Conservation (phyloP, 352 stramenopile species). For the Pelagophyceae sp. region DNA sequence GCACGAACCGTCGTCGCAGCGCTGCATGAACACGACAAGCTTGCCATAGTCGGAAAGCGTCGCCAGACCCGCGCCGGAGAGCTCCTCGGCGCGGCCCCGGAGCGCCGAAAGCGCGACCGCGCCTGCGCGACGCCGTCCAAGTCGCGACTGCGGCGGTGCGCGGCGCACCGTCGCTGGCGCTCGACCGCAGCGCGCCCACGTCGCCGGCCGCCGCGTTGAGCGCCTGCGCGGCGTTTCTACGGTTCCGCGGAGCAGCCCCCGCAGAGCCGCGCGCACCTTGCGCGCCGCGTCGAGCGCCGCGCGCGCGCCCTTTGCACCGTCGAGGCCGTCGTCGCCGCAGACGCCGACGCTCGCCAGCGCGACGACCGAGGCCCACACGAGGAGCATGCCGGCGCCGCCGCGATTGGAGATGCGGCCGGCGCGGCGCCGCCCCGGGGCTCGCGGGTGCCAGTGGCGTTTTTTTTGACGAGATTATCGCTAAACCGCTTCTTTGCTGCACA, state of each 20-base stretch:
- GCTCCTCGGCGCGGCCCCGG: background rate
- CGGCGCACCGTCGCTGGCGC: background rate
- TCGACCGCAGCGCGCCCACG: background rate
- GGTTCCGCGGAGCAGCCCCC: background rate
- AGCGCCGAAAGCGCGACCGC: background rate
- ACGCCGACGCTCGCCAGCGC: background rate
- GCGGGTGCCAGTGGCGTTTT: too few relatives aligned
- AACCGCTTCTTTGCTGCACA: too few relatives aligned
- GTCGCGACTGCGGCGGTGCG: background rate
- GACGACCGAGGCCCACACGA: too few relatives aligned
- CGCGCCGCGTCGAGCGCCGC: background rate
- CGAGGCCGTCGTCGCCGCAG: background rate
- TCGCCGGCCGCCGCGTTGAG: background rate
- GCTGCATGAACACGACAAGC: constrained; percentile 12
- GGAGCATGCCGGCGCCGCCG: too few relatives aligned
- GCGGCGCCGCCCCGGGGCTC: too few relatives aligned
- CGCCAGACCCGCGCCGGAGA: background rate
- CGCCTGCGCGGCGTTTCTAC: background rate
- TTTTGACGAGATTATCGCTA: too few relatives aligned
- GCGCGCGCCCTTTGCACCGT: background rate
- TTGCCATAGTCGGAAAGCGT: background rate
- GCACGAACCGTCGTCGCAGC: constrained; percentile 15
- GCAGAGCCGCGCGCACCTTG: background rate
- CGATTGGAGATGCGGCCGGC: too few relatives aligned
- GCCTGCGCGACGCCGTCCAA: background rate